phyloP scores from a whole-genome alignment of 345 rosid species.

The Theobroma cacao region DNA sequence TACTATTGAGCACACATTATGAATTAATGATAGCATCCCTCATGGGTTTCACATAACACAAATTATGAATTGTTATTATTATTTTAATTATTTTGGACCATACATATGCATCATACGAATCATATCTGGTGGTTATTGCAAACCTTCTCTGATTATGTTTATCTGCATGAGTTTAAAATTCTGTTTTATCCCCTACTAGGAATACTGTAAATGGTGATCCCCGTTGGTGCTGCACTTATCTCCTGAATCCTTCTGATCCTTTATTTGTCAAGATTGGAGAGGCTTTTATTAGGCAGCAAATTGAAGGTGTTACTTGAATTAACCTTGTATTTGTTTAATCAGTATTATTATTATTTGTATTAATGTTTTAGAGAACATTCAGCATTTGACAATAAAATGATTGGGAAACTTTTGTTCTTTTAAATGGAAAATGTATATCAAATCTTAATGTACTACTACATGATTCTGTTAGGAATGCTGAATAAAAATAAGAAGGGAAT shows the following conservation, averaged over 20 bases:
- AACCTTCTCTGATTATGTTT: not conserved
- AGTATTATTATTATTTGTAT: not conserved
- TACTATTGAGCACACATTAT: not conserved
- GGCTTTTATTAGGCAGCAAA: slow-evolving; percentile 78
- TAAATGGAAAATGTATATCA: not conserved
- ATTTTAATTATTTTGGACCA: slow-evolving; percentile 8
- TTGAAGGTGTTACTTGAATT: slow-evolving; percentile 45
- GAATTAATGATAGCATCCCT: slow-evolving; percentile 4
- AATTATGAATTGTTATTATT: slow-evolving; percentile 4
- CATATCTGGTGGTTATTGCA: not conserved
- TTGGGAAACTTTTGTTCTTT: not conserved
- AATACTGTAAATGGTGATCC: slow-evolving; percentile 83
- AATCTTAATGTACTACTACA: not conserved
- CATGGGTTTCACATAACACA: not conserved
- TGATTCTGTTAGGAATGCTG: not conserved
- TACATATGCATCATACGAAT: not conserved
- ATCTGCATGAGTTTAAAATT: not conserved
- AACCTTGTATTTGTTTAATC: not conserved
- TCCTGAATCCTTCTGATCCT: slow-evolving; percentile 85
- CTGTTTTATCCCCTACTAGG: slow-evolving; percentile 45
- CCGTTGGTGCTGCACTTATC: slow-evolving; percentile 97
- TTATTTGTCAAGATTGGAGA: slow-evolving; percentile 81
- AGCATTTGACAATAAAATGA: not conserved
- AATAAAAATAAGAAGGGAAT: not conserved
- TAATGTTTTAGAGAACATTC: slow-evolving; percentile 1